Base-by-base conservation (phyloP, 2,329 filamentous ascomycete genomes). In the Cadophora gregata region DNA sequence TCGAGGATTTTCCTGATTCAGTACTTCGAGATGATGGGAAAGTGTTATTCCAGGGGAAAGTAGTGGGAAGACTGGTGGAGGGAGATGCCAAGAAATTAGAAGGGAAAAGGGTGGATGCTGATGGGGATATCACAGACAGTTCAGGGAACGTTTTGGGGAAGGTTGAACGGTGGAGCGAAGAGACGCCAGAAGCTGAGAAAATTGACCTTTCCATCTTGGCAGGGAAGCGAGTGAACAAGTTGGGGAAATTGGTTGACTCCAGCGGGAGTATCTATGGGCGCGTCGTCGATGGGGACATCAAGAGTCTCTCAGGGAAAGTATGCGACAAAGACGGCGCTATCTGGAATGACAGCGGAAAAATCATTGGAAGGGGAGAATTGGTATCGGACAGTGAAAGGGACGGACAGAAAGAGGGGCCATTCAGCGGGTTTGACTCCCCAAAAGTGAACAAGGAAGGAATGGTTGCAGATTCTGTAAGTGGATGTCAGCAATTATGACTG, bases 271-370 rank as follows among this genome's bases (percentile, higher is more conserved):
- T 88, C 69, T 88, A 86, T 68, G 90, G 88, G 42, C 86, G 88
- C 47, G 84, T 93, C 1, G 78, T 92, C 24, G 88, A 92, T 75
- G 90, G 90, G 16, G 86, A 90, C 67, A 75, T 86, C 42, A 85
- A 86, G 77, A 83, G 85, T 63, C 84, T 93, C 50, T 79, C 87
- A 10, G 90, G 90, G 31, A 87, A 86, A 74, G 90, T 90, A 85
- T 88, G 89, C 73, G 88, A 93, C 76, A 90, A 88, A 77, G 80
- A 91, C 33, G 90, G 90, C 42, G 86, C 91, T 74, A 85, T 93
- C 70, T 87, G 89, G 80, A 90, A 90, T 75, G 90, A 93, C 76
- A 85, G 84, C n/a, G 90, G 90, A 55, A 87, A 91, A 66, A 81
- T 92, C 56, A 84, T 93, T 66, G 90, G 90, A 68, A 85, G 83